phyloP scores from a whole-genome alignment of 1,284 basidiomycete species.

The Ustilago trichophora region DNA sequence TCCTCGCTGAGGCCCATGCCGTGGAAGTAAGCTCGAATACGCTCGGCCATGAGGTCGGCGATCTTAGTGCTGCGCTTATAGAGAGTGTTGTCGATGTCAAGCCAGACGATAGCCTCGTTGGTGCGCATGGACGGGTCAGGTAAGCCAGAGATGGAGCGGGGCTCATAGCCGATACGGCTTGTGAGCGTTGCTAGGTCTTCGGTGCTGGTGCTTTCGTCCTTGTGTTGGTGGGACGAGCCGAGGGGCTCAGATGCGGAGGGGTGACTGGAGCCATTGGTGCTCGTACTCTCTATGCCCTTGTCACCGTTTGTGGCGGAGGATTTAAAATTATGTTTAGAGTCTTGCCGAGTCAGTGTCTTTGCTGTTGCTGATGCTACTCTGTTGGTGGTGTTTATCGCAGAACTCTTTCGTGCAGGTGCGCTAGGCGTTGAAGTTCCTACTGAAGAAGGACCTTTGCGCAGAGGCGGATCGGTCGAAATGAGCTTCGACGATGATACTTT shows the following conservation, averaged over 20 bases:
- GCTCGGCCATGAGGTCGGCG: conserved; percentile 79
- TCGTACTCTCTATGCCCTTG: neutral
- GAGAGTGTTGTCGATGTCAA: conserved; percentile 87
- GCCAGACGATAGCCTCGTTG: conserved; percentile 72
- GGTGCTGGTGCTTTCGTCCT: conserved; percentile 22
- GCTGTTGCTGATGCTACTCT: no score
- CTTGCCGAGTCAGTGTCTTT: neutral
- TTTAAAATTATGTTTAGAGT: neutral
- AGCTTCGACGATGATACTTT: neutral
- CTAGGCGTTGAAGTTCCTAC: neutral
- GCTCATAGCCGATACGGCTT: conserved; percentile 44
- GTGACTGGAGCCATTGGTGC: neutral
- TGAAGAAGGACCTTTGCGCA: conserved; percentile 1
- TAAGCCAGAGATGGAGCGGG: conserved; percentile 29
- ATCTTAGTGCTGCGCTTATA: conserved; percentile 72
- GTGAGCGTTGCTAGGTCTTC: conserved; percentile 13
- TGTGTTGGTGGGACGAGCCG: neutral
- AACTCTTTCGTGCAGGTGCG: conserved; percentile 2
- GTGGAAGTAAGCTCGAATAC: conserved; percentile 83
- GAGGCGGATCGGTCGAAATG: conserved; percentile 8
- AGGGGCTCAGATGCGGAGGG: no score
- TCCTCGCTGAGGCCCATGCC: conserved; percentile 75
- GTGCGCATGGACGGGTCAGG: conserved; percentile 34
- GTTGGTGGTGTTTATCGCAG: no score
- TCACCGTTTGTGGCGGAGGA: neutral